phyloP scores from a whole-genome alignment of 164 flowering plant species.

The Berberis vulgaris region DNA sequence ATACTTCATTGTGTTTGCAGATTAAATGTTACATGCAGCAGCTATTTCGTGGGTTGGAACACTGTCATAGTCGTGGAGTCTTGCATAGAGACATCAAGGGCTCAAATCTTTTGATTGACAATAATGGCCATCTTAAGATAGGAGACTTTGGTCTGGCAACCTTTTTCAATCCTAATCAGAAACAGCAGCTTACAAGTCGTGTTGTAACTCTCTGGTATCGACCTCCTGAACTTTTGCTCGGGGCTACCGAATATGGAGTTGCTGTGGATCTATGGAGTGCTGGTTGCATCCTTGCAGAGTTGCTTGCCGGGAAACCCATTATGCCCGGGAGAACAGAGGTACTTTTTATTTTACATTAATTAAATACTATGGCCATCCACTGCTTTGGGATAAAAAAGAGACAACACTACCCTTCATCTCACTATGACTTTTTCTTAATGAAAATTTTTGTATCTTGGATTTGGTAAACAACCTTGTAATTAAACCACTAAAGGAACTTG shows the following conservation, averaged over 20 bases:
- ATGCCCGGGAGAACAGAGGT: constrained; percentile 64
- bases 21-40: constrained; percentile 77
- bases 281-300: constrained; percentile 53
- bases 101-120: constrained; percentile 32
- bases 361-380: background rate
- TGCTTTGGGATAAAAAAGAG: too few relatives aligned
- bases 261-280: constrained; percentile 66
- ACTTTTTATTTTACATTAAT: background rate
- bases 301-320: constrained; percentile 49
- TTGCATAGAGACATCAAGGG: too few relatives aligned
- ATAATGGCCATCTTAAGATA: constrained; percentile 61
- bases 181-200: constrained; percentile 62
- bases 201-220: constrained; percentile 89
- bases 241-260: constrained; percentile 61
- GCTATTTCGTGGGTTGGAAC: constrained; percentile 66
- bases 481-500: too few relatives aligned
- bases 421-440: too few relatives aligned
- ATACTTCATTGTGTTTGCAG: constrained; percentile 16
- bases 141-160: constrained; percentile 82
- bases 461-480: too few relatives aligned
- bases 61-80: constrained; percentile 56
- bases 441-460: too few relatives aligned
- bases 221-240: constrained; percentile 20
- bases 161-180: constrained; percentile 38
- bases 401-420: too few relatives aligned